Conservation (phyloP, 805 yeast genomes). For the Metschnikowia bowlesiae region DNA sequence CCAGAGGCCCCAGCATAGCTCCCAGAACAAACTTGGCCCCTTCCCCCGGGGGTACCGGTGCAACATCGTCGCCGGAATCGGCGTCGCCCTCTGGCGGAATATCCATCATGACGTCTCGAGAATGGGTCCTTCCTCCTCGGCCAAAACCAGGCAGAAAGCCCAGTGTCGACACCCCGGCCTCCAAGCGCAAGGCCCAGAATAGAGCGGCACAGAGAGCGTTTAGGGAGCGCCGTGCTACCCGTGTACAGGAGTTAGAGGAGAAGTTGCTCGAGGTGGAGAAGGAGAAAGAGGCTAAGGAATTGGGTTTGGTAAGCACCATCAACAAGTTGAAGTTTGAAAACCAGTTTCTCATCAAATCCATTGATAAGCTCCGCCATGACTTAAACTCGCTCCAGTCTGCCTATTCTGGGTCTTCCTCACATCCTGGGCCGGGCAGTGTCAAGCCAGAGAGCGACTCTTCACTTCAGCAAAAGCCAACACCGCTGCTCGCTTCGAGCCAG, state of each 20-base stretch:
- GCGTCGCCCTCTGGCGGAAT: constrained; percentile 14
- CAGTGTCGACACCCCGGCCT: constrained; percentile 72
- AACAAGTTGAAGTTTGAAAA: constrained; percentile 46
- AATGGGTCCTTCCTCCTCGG: constrained; percentile 59
- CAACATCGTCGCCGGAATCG: constrained; percentile 16
- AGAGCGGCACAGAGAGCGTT: constrained; percentile 93
- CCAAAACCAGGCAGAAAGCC: constrained; percentile 63
- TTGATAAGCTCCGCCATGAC: constrained; percentile 41
- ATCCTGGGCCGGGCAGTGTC: not conserved
- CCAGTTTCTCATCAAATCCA: constrained; percentile 35
- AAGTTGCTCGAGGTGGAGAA: constrained; percentile 63
- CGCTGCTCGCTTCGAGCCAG: not conserved
- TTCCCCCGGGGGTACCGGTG: constrained; percentile 14
- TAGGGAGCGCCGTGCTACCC: constrained; percentile 78
- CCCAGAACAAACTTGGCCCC: constrained; percentile 17
- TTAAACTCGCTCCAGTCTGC: constrained; percentile 17
- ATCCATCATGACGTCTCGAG: constrained; percentile 53
- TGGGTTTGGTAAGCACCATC: constrained; percentile 49
- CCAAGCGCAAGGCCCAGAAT: constrained; percentile 84
- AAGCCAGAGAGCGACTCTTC: not conserved
- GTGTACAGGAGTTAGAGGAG: constrained; percentile 73
- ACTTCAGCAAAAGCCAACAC: not conserved
- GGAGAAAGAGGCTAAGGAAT: constrained; percentile 58
- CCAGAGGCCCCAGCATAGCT: constrained; percentile 17
- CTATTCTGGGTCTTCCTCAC: constrained; percentile 6